phyloP scores from a whole-genome alignment of 768 basidiomycete species.

The Lentinula lateritia region DNA sequence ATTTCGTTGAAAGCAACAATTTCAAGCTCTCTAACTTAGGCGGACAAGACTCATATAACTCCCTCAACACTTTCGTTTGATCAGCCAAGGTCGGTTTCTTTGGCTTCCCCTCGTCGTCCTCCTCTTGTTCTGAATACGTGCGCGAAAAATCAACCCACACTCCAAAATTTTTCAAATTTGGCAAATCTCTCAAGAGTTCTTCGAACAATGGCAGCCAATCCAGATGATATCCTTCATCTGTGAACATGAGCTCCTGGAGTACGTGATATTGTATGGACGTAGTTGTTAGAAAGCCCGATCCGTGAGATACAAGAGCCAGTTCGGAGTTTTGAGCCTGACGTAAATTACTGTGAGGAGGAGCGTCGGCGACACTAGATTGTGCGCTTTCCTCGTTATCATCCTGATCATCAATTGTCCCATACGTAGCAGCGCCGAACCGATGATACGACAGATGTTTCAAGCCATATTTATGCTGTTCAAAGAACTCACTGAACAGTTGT shows the following conservation, averaged over 20 bases:
- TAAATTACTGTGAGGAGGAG: no score
- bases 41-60: not conserved
- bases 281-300: not conserved
- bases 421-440: not conserved
- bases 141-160: slow-evolving; percentile 2
- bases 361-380: no score
- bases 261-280: not conserved
- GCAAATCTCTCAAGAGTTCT: not conserved
- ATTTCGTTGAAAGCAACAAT: not conserved
- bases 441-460: not conserved
- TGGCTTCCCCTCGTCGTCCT: not conserved
- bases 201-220: not conserved
- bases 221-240: not conserved
- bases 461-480: not conserved
- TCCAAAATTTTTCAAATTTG: not conserved
- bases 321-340: no score
- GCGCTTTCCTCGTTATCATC: no score
- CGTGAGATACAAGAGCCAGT: not conserved
- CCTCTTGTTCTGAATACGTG: not conserved
- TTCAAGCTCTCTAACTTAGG: not conserved
- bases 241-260: not conserved
- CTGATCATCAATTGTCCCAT: not conserved
- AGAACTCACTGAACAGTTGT: not conserved
- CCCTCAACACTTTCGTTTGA: not conserved
- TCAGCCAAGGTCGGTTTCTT: not conserved